A percentile compares a stretch with the other conserved stretches of the same genome.
Evolutionary conservation across 2,329 filamentous ascomycete genomes (phyloP).

Genomic region (Clonostachys chloroleuca): DNA sequence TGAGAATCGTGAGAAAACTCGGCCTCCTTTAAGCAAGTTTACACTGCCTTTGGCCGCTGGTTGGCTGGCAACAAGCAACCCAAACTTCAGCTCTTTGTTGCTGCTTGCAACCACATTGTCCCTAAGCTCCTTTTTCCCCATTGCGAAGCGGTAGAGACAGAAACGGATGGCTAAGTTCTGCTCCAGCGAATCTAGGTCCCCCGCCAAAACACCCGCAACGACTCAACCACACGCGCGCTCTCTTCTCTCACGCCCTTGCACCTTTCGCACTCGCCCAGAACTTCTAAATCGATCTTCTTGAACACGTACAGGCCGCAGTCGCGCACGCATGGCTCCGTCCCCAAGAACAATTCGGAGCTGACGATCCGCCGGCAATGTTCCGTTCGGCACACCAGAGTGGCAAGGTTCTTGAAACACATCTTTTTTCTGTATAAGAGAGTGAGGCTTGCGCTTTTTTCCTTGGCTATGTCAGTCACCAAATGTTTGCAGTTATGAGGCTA

Average conservation of each 20-base stretch:
- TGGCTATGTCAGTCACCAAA: too few species aligned
- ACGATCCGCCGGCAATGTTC: not conserved
- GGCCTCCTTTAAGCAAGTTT: too few species aligned
- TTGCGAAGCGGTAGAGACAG: too few species aligned
- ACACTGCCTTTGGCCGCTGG: too few species aligned
- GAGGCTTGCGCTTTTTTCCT: not conserved
- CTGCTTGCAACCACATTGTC: too few species aligned
- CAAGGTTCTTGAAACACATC: constrained; percentile 3
- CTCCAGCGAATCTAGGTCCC: not conserved
- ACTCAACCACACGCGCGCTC: not conserved
- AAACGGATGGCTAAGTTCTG: too few species aligned
- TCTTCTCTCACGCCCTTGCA: not conserved
- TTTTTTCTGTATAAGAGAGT: not conserved
- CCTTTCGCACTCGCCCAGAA: not conserved
- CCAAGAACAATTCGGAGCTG: not conserved
- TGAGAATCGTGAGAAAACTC: too few species aligned
- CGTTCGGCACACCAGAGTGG: not conserved
- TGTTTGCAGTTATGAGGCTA: too few species aligned
- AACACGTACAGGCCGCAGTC: not conserved
- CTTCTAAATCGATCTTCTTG: not conserved
- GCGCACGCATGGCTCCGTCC: not conserved
- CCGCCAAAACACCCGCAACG: not conserved
- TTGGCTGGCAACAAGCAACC: too few species aligned
- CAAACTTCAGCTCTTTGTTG: too few species aligned
- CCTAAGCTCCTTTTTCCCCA: too few species aligned